Evolutionary conservation across 2,329 filamentous ascomycete species (phyloP).

Genomic region (Phoma sp.): DNA sequence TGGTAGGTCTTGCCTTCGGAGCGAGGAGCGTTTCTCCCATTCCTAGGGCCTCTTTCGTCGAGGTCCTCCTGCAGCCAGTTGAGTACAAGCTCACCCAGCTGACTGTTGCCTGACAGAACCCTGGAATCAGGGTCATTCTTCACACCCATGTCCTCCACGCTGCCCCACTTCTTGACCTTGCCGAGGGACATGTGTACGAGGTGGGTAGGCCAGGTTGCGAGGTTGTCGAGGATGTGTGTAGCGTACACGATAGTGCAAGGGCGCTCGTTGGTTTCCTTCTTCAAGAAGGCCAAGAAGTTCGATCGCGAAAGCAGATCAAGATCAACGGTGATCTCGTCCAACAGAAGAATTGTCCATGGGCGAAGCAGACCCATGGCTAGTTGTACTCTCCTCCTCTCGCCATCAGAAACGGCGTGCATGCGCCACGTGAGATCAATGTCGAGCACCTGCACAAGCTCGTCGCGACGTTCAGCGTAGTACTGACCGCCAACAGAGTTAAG

Average conservation of each 20-base stretch:
- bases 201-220: constrained; percentile 94
- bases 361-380: constrained; percentile 93
- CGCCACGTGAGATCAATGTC: constrained; percentile 93
- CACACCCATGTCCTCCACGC: constrained; percentile 67
- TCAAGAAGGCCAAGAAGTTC: constrained; percentile 86
- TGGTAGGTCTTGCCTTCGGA: constrained; percentile 71
- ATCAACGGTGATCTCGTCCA: constrained; percentile 98
- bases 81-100: constrained; percentile 85
- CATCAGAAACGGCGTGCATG: constrained; percentile 95
- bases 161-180: constrained; percentile 84
- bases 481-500: constrained; percentile 86
- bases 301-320: constrained; percentile 85
- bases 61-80: constrained; percentile 86
- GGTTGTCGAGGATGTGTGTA: constrained; percentile 94
- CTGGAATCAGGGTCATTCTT: constrained; percentile 52
- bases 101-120: constrained; percentile 73
- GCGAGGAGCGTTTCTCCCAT: constrained; percentile 55
- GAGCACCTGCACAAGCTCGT: constrained; percentile 85
- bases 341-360: constrained; percentile 87
- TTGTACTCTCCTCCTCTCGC: constrained; percentile 89
- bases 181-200: constrained; percentile 95
- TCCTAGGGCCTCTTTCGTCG: constrained; percentile 78
- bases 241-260: constrained; percentile 95
- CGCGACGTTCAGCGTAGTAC: constrained; percentile 78
- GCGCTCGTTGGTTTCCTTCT: constrained; percentile 81